Percentiles rank a stretch among this genome's conserved stretches.
Conservation (phyloP, 2,329 filamentous ascomycete genomes). For the Pseudocercospora musae region DNA sequence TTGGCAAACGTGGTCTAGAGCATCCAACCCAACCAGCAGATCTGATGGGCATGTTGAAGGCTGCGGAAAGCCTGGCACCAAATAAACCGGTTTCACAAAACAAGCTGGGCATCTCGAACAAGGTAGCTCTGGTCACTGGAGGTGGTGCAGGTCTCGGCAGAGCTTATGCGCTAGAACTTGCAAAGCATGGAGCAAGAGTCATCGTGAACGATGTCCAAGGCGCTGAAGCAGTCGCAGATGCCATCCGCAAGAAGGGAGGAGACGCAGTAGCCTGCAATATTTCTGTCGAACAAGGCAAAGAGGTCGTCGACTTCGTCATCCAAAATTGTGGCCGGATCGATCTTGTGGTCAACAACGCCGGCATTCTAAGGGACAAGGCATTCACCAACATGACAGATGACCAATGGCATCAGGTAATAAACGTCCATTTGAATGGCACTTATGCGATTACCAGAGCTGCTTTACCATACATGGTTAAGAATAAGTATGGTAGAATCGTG, state of each 20-base stretch:
- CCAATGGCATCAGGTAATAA: constrained; percentile 84
- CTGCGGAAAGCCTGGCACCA: constrained; percentile 86
- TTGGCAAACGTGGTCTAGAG: constrained; percentile 49
- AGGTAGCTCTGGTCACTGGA: constrained; percentile 81
- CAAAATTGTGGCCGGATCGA: constrained; percentile 90
- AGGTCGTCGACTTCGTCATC: constrained; percentile 84
- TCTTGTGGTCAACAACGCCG: constrained; percentile 88
- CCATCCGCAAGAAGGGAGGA: constrained; percentile 84
- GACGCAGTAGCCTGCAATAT: constrained; percentile 89
- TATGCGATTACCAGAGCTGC: constrained; percentile 96
- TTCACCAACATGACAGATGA: constrained; percentile 95
- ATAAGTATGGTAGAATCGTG: constrained; percentile 93
- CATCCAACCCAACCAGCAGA: constrained; percentile 80
- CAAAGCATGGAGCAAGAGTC: constrained; percentile 73
- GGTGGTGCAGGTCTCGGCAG: constrained; percentile 86
- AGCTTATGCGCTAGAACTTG: constrained; percentile 81
- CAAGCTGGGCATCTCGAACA: constrained; percentile 84
- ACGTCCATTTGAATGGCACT: constrained; percentile 86
- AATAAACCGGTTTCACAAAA: constrained; percentile 97
- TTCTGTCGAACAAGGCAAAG: constrained; percentile 85
- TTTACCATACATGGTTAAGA: constrained; percentile 94
- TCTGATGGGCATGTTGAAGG: constrained; percentile 74
- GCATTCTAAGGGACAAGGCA: constrained; percentile 93
- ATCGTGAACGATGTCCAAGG: constrained; percentile 92
- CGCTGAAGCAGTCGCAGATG: constrained; percentile 81